Percentiles rank a stretch among this genome's conserved stretches.
phyloP scores from a whole-genome alignment of 257 asterid genomes.

The Forsythia viridissima region DNA sequence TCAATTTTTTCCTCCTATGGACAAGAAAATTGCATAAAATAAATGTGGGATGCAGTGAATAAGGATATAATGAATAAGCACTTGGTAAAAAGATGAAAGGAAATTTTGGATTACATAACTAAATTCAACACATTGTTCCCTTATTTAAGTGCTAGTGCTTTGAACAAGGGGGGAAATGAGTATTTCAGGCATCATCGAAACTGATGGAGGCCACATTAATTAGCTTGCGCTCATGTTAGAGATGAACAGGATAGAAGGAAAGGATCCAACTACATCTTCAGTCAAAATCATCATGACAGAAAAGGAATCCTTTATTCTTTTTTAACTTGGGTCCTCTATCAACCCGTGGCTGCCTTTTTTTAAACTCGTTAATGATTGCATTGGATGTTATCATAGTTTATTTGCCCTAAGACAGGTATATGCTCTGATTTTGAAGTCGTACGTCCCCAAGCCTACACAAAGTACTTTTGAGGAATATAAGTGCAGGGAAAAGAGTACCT shows the following conservation, averaged over 20 bases:
- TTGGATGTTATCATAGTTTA: not conserved
- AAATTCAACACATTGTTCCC: not conserved
- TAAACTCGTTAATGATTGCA: not conserved
- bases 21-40: slow-evolving; percentile 16
- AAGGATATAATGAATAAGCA: slow-evolving; percentile 5
- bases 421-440: slow-evolving; percentile 7
- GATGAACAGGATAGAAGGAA: not conserved
- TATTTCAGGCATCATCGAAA: slow-evolving; percentile 5
- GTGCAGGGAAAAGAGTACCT: slow-evolving; percentile 37
- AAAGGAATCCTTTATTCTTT: not conserved
- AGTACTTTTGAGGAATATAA: not conserved
- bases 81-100: not conserved
- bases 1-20: slow-evolving; percentile 61
- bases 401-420: not conserved
- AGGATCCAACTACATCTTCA: not conserved
- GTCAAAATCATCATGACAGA: not conserved
- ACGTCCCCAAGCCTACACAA: not conserved
- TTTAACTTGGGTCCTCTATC: not conserved
- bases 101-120: not conserved
- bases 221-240: not conserved
- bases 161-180: not conserved
- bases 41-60: not conserved
- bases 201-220: not conserved
- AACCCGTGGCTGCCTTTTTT: not conserved
- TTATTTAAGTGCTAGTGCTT: not conserved